Conservation (phyloP, 192 early-diverging fungal genomes). For the Coemansia sp. region DNA sequence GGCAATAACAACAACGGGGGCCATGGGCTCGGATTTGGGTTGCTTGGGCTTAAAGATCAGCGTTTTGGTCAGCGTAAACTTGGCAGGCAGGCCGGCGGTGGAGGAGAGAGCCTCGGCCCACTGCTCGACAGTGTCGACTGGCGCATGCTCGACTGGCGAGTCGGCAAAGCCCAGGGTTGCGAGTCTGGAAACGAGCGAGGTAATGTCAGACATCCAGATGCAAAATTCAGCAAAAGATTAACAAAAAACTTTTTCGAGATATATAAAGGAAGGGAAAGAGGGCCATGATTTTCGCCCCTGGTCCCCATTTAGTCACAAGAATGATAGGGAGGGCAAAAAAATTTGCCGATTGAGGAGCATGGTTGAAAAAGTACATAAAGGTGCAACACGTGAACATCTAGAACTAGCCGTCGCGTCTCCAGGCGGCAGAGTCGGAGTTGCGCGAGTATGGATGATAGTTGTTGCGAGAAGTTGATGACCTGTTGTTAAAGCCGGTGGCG, state of each 20-base stretch:
- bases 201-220: constrained; percentile 24
- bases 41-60: constrained; percentile 79
- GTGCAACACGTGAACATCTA: too few species aligned
- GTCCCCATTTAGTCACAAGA: too few species aligned
- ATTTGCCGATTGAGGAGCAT: too few species aligned
- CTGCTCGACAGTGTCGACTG: constrained; percentile 55
- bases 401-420: constrained; percentile 6
- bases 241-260: not conserved
- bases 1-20: constrained; percentile 63
- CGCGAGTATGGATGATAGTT: constrained; percentile 33
- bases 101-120: constrained; percentile 52
- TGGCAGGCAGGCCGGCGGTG: constrained; percentile 23
- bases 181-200: constrained; percentile 38
- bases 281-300: too few species aligned
- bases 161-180: constrained; percentile 30
- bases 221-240: not conserved
- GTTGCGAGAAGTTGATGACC: constrained; percentile 7
- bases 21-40: constrained; percentile 57
- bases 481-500: not conserved
- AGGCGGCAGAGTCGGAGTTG: constrained; percentile 3
- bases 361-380: too few species aligned
- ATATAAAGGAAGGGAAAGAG: not conserved
- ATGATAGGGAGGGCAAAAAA: too few species aligned
- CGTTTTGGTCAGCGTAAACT: constrained; percentile 60
- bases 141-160: constrained; percentile 50